phyloP scores from a whole-genome alignment of 805 yeast species.

The Metschnikowia amazonensis region DNA sequence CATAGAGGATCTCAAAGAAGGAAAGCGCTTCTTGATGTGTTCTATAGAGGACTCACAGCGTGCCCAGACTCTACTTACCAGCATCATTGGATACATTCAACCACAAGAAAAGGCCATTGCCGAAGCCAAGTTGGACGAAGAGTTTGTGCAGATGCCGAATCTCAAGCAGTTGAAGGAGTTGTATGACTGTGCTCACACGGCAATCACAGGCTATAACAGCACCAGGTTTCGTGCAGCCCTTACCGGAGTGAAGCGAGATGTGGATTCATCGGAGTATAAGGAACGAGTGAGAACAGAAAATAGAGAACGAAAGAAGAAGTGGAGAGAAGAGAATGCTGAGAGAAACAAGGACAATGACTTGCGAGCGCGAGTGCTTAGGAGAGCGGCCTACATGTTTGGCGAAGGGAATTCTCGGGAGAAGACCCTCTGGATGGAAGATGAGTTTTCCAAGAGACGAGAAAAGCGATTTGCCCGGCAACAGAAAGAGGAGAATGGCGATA shows the following conservation, averaged over 20 bases:
- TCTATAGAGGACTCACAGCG: conserved; percentile 13
- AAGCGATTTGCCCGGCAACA: conserved; percentile 51
- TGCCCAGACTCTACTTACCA: conserved; percentile 22
- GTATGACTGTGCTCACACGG: conserved; percentile 21
- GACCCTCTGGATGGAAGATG: conserved; percentile 67
- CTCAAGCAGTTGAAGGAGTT: conserved; percentile 2
- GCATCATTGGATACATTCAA: conserved; percentile 17
- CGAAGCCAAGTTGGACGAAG: conserved; percentile 8
- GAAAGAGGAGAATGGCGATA: conserved; percentile 20
- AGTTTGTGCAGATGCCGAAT: not conserved
- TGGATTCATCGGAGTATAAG: conserved; percentile 38
- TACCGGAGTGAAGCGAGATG: conserved; percentile 23
- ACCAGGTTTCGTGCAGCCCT: conserved; percentile 19
- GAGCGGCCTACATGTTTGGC: conserved; percentile 70
- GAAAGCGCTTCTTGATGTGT: conserved; percentile 29
- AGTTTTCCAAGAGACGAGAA: conserved; percentile 62
- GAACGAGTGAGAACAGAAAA: conserved; percentile 65
- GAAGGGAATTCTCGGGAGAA: conserved; percentile 50
- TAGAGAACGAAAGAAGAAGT: conserved; percentile 72
- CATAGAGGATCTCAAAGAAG: conserved; percentile 27
- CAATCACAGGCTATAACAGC: conserved; percentile 24
- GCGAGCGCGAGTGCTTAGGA: conserved; percentile 67
- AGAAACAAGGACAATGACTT: conserved; percentile 87
- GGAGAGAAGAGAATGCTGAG: conserved; percentile 78
- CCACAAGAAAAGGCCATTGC: not conserved